A percentile compares a stretch with the other conserved stretches of the same genome.
These are phyloP conservation scores for Diaporthe batatas DNA, from an alignment of 2,329 filamentous ascomycete genomes.

Conservation along the genomic window DNA sequence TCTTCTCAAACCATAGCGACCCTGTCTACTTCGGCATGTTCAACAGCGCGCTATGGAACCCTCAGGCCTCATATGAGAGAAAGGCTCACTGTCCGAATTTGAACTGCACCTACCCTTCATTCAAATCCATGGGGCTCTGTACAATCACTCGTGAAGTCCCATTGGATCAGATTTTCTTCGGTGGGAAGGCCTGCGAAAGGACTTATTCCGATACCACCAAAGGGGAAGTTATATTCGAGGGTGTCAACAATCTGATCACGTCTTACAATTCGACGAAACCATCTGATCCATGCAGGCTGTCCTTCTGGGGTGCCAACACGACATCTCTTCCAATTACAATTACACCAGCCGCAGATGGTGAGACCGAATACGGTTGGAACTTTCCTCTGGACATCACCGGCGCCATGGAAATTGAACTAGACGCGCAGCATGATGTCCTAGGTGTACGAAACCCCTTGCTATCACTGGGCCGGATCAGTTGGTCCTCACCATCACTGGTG, in stretches of 20 bases:
- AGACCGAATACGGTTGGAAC: not conserved
- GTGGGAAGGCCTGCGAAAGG: not conserved
- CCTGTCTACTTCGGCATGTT: too few relatives aligned
- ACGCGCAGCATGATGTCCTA: not conserved
- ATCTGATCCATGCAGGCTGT: not conserved
- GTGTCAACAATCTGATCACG: not conserved
- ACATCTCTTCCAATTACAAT: not conserved
- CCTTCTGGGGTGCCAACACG: not conserved
- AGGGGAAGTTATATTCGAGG: not conserved
- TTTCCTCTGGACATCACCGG: not conserved
- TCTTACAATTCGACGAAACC: not conserved
- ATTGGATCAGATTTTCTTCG: not conserved
- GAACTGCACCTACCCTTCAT: not conserved
- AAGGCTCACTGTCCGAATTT: not conserved
- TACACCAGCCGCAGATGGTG: too few relatives aligned
- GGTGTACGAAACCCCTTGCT: not conserved
- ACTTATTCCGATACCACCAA: not conserved
- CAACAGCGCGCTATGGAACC: not conserved
- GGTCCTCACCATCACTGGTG: not conserved
- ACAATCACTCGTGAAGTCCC: not conserved
- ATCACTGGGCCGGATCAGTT: not conserved
- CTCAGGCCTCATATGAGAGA: not conserved
- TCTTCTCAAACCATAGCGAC: not conserved
- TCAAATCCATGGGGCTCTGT: not conserved
- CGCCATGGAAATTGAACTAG: not conserved